Conservation (phyloP, 768 basidiomycete genomes). For the Gymnopilus junonius region DNA sequence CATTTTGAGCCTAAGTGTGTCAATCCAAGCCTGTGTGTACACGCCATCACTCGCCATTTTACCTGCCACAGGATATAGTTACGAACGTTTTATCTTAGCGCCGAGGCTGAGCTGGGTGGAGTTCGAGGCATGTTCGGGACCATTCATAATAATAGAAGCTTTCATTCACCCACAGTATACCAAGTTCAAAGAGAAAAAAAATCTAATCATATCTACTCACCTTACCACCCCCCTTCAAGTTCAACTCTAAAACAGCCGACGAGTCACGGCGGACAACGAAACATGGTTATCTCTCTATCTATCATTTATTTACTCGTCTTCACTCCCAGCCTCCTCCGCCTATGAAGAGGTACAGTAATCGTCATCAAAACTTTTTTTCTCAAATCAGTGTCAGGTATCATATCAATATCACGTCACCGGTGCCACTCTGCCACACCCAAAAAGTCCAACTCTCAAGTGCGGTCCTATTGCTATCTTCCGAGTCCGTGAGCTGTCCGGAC, state of each 20-base stretch:
- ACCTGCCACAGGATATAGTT: background rate
- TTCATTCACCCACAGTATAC: no score
- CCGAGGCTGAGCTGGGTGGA: background rate
- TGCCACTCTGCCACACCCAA: background rate
- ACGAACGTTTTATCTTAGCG: slow-evolving; percentile 1
- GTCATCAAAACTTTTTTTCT: no score
- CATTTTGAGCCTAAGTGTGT: background rate
- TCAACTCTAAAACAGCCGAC: background rate
- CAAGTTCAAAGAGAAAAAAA: background rate
- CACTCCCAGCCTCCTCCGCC: background rate
- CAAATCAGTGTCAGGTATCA: no score
- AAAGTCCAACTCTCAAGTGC: background rate
- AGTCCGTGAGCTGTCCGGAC: no score
- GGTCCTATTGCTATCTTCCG: background rate
- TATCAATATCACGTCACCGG: background rate
- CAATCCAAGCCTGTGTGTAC: background rate
- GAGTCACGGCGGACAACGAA: background rate
- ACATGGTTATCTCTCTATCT: slow-evolving; percentile 1
- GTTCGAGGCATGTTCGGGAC: slow-evolving; percentile 1
- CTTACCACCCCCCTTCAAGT: background rate
- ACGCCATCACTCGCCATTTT: background rate
- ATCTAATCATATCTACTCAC: slow-evolving; percentile 1
- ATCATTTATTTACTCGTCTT: background rate
- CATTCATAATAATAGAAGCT: background rate
- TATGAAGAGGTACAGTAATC: background rate